Percentiles rank a stretch among this genome's conserved stretches.
phyloP scores from a whole-genome alignment of 2,329 filamentous ascomycete species.

The Ceratocystis smalleyi region DNA sequence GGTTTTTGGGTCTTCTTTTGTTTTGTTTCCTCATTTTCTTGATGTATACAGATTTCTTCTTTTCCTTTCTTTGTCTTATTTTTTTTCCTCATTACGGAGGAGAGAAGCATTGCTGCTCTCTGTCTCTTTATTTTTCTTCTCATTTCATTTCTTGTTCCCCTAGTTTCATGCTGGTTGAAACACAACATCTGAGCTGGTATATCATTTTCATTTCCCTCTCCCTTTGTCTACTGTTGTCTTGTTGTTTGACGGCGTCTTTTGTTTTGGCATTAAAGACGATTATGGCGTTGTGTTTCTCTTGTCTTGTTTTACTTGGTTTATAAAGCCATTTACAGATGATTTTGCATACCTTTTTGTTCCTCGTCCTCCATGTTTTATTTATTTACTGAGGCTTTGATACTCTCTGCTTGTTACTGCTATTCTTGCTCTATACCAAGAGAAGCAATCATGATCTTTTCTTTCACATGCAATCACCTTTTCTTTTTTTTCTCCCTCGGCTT shows the following conservation, averaged over 20 bases:
- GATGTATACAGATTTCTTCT: constrained; percentile 6
- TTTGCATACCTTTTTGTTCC: neutral
- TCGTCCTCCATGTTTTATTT: neutral
- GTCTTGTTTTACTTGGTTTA: constrained; percentile 1
- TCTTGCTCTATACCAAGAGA: neutral
- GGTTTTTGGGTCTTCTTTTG: constrained; percentile 2
- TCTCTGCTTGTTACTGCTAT: neutral
- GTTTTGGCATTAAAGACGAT: neutral
- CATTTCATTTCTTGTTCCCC: neutral
- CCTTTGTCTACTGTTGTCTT: neutral
- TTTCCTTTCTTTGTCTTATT: neutral
- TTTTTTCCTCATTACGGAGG: neutral
- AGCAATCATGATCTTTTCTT: constrained; percentile 5
- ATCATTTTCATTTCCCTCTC: neutral
- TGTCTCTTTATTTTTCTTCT: neutral
- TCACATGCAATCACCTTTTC: neutral
- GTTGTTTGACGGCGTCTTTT: neutral
- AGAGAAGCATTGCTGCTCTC: neutral
- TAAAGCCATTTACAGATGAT: constrained; percentile 6
- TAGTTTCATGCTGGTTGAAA: neutral
- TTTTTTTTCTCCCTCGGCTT: neutral
- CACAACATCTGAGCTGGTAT: neutral
- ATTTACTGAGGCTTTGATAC: constrained; percentile 2
- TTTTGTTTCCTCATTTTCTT: neutral
- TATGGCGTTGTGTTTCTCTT: neutral